Evolutionary conservation across 1,139 yeast species (phyloP).

Genomic region (Protomyces inundatus): DNA sequence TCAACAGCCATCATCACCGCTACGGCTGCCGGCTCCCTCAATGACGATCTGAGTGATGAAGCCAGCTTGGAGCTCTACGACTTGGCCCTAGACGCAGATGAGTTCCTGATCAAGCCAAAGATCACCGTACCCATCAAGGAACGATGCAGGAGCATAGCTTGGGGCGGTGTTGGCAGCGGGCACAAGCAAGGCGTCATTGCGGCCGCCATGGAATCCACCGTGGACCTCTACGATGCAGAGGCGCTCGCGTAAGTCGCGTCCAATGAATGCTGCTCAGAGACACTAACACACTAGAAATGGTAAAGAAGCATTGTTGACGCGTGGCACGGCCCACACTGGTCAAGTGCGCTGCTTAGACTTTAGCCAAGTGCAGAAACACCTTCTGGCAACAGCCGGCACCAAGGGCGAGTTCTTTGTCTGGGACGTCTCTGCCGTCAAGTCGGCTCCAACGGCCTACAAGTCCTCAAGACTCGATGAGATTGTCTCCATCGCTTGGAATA

Average conservation of each 20-base stretch:
- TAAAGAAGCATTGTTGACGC: conserved; percentile 31
- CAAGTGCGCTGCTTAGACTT: conserved; percentile 70
- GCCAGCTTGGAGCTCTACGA: conserved; percentile 16
- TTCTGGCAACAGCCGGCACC: conserved; percentile 80
- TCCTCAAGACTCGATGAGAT: conserved; percentile 76
- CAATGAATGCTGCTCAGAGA: conserved; percentile 38
- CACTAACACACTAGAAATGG: conserved; percentile 6
- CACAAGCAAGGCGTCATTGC: conserved; percentile 61
- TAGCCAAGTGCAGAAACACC: conserved; percentile 66
- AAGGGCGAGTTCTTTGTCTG: conserved; percentile 72
- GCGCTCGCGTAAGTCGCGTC: neutral
- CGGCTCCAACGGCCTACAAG: conserved; percentile 61
- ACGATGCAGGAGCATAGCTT: conserved; percentile 61
- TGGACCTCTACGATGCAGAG: neutral
- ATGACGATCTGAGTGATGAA: conserved; percentile 12
- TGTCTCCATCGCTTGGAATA: conserved; percentile 84
- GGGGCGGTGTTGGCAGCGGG: conserved; percentile 65
- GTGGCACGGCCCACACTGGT: conserved; percentile 59
- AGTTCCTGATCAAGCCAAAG: neutral
- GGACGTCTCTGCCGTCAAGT: conserved; percentile 59
- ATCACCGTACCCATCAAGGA: neutral
- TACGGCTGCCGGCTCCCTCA: conserved; percentile 20
- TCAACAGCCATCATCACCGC: conserved; percentile 12
- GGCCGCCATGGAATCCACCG: conserved; percentile 68
- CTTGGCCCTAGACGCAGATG: conserved; percentile 4